Evolutionary conservation across 306 rosid genomes (phyloP).

Genomic region (Gastrolobium bilobum): DNA sequence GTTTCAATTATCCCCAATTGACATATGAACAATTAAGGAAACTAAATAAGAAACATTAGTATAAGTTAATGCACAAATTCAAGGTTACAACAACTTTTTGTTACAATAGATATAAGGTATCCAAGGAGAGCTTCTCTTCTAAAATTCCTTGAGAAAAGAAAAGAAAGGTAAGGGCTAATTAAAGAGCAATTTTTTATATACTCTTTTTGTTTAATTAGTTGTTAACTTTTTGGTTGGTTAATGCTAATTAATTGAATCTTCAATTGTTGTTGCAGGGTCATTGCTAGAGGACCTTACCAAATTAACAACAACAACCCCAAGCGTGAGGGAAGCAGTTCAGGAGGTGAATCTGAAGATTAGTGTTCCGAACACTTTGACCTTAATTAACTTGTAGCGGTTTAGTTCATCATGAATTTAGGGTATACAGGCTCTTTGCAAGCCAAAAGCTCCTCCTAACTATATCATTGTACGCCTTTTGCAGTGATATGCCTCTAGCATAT

Average conservation of each 20-base stretch:
- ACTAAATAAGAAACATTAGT: not conserved
- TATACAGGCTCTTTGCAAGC: constrained; percentile 42
- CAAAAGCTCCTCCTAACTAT: constrained; percentile 48
- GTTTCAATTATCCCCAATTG: not conserved
- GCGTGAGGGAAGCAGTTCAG: constrained; percentile 55
- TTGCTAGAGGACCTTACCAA: constrained; percentile 78
- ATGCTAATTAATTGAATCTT: not conserved
- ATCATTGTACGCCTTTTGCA: constrained; percentile 43
- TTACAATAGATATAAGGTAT: constrained; percentile 69
- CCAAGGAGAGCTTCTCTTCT: constrained; percentile 89
- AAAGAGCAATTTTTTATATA: not conserved
- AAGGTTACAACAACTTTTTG: constrained; percentile 4
- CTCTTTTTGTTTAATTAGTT: not conserved
- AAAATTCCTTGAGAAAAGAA: constrained; percentile 90
- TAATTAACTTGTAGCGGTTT: constrained; percentile 56
- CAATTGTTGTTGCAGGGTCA: constrained; percentile 62
- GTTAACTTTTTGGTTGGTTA: not conserved
- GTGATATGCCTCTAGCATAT: too few relatives aligned
- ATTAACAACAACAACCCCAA: constrained; percentile 55
- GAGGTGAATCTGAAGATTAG: constrained; percentile 54
- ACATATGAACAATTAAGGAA: not conserved
- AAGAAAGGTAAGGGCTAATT: constrained; percentile 85
- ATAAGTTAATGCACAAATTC: constrained; percentile 23
- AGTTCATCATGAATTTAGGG: constrained; percentile 46
- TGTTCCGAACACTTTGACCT: constrained; percentile 70